Base-by-base conservation (phyloP, 2,329 filamentous ascomycete species). In the Xenoacremonium recifei region DNA sequence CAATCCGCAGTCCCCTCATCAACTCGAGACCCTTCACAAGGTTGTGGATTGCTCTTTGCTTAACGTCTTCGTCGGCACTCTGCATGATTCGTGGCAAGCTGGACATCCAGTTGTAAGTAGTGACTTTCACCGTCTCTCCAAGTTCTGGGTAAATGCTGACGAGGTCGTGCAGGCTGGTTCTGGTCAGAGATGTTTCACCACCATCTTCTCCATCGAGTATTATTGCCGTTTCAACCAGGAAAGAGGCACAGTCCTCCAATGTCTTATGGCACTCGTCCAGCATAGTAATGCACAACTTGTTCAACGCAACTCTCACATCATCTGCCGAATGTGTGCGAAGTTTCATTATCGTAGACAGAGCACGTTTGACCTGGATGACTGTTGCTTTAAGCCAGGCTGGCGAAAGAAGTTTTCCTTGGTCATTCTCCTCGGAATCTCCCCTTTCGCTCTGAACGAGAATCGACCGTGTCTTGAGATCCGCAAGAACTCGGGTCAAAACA, bases 1-100 rank as follows among this genome's bases (percentile, higher is more conserved):
- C 78, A 18, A 84, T 72, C 4, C 80, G 77, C 15, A 88, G 70
- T 4, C 76, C 71, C 15, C 76, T 77, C 16, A 93, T 69, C 6
- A 92, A 63, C 21, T 79, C 73, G 39, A 89, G 82, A 0, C 87
- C 83, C 35, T 83, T 85, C 12, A 85, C 79, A n/a, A 99, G 76
- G 48, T 92, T 88, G 20, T 77, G 76, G 19, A 97, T 77, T 2
- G 84, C 82, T 41, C 78, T 76, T 47, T 82, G 76, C 61, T 95
- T 95, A 20, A 77, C 72, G n/a, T 75, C 74, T 53, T 96, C 89
- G 55, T 97, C 90, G 51, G 83, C 85, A 7, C 83, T 80, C 61
- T 92, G 89, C 82, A 96, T 91, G 12, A 89, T 67, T 13, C 90
- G 79, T 5, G 92, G 85, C 15, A 99, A 76, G 30, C 88, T 84